Conservation (phyloP, 2,329 filamentous ascomycete species). For the Dothideomycetes sp. region DNA sequence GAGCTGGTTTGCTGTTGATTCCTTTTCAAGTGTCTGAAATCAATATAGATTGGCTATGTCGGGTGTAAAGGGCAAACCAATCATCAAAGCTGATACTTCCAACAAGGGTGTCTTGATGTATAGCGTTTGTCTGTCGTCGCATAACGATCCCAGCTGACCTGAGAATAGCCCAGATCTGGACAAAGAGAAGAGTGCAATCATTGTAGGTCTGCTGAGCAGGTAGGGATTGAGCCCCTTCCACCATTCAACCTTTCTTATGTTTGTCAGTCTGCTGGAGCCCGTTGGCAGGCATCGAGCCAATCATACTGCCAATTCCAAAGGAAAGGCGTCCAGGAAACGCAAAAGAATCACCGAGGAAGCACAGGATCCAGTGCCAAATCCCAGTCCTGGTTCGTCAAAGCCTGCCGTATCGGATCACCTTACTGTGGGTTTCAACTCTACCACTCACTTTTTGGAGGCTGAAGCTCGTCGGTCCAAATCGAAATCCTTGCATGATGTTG, state of each 20-base stretch:
- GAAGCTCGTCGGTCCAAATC: slow-evolving; percentile 23
- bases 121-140: too few species aligned
- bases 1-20: too few species aligned
- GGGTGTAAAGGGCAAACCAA: slow-evolving; percentile 1
- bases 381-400: not conserved
- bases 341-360: slow-evolving; percentile 13
- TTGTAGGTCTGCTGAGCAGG: slow-evolving; percentile 5
- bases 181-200: slow-evolving; percentile 6
- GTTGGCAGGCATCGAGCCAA: slow-evolving; percentile 52
- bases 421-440: slow-evolving; percentile 55
- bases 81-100: slow-evolving; percentile 8
- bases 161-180: slow-evolving; percentile 6
- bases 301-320: slow-evolving; percentile 43
- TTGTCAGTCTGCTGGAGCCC: slow-evolving; percentile 51
- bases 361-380: not conserved
- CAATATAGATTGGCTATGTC: too few species aligned
- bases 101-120: slow-evolving; percentile 2
- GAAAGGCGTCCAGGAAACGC: slow-evolving; percentile 24
- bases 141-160: slow-evolving; percentile 5
- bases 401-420: slow-evolving; percentile 50
- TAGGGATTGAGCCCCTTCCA: not conserved
- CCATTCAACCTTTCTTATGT: not conserved
- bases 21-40: too few species aligned
- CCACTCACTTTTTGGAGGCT: slow-evolving; percentile 51
- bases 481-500: not conserved